Percentiles rank a stretch among this genome's conserved stretches.
These are phyloP conservation scores for Lentinula lateritia DNA, from an alignment of 768 basidiomycete genomes.

Conservation along the genomic window DNA sequence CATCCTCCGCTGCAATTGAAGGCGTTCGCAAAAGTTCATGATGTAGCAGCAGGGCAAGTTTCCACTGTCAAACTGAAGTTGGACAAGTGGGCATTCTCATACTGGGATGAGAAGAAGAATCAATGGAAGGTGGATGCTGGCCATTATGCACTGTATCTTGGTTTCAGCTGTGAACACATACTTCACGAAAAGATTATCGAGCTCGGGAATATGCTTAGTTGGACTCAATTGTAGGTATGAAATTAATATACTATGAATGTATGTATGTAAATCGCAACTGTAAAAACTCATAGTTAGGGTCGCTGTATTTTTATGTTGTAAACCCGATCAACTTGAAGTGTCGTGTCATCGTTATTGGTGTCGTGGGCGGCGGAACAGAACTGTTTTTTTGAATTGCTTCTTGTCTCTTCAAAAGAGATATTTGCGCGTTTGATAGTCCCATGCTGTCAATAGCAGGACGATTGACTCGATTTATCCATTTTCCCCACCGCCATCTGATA, in stretches of 20 bases:
- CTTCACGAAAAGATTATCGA: conserved; percentile 20
- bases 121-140: conserved; percentile 50
- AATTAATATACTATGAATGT: no score
- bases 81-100: conserved; percentile 67
- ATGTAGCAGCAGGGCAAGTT: conserved; percentile 43
- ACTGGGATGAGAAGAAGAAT: conserved; percentile 43
- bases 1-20: conserved; percentile 60
- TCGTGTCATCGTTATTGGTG: background rate
- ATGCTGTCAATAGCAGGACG: conserved; percentile 1
- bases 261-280: background rate
- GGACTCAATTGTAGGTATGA: conserved; percentile 43
- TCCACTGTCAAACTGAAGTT: conserved; percentile 37
- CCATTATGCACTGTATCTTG: conserved; percentile 44
- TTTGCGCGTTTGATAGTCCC: background rate
- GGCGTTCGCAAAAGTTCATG: conserved; percentile 55
- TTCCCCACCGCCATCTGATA: conserved; percentile 10
- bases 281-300: background rate
- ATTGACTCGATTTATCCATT: conserved; percentile 6
- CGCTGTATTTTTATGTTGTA: background rate
- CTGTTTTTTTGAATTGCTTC: background rate
- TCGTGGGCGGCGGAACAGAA: background rate
- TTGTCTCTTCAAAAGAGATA: background rate
- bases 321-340: background rate
- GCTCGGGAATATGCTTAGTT: conserved; percentile 36
- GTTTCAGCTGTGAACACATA: conserved; percentile 34